A percentile compares a stretch with the other conserved stretches of the same genome.
Conservation (phyloP, 179 eudicot species). For the Amaranthus tricolor region DNA sequence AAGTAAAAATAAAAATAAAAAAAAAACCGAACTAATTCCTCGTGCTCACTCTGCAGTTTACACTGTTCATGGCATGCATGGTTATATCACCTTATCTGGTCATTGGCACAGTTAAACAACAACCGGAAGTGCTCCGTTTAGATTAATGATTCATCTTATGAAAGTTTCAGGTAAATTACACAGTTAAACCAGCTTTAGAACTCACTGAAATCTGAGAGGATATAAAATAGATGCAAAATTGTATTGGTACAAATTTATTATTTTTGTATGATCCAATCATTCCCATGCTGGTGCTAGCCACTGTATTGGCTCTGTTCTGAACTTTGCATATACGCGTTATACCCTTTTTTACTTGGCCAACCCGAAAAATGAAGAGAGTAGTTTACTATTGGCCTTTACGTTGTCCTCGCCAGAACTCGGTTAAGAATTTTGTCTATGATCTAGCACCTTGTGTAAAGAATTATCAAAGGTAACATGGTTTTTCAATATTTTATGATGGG, state of each 20-base stretch:
- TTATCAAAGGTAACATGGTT: constrained; percentile 6
- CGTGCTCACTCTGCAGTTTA: constrained; percentile 53
- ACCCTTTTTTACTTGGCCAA: neutral
- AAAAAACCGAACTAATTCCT: neutral
- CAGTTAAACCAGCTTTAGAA: constrained; percentile 13
- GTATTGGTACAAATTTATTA: constrained; percentile 19
- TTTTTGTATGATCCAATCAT: constrained; percentile 18
- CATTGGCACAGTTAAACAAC: constrained; percentile 48
- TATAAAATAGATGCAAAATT: constrained; percentile 5
- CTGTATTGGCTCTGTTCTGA: constrained; percentile 12
- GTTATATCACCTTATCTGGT: constrained; percentile 65
- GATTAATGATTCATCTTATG: constrained; percentile 40
- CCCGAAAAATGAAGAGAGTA: constrained; percentile 4
- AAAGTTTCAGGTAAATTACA: constrained; percentile 16
- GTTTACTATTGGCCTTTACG: constrained; percentile 3
- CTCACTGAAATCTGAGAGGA: neutral
- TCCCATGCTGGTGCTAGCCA: constrained; percentile 22
- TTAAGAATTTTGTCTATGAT: constrained; percentile 3
- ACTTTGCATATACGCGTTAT: constrained; percentile 18
- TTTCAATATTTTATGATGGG: neutral
- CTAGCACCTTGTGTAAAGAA: constrained; percentile 18
- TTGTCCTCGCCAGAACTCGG: constrained; percentile 6
- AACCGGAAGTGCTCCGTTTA: constrained; percentile 54
- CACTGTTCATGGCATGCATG: constrained; percentile 87
- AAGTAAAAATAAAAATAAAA: neutral